Evolutionary conservation across 176 grass and related monocot species (phyloP).

Genomic region (Triticum urartu): DNA sequence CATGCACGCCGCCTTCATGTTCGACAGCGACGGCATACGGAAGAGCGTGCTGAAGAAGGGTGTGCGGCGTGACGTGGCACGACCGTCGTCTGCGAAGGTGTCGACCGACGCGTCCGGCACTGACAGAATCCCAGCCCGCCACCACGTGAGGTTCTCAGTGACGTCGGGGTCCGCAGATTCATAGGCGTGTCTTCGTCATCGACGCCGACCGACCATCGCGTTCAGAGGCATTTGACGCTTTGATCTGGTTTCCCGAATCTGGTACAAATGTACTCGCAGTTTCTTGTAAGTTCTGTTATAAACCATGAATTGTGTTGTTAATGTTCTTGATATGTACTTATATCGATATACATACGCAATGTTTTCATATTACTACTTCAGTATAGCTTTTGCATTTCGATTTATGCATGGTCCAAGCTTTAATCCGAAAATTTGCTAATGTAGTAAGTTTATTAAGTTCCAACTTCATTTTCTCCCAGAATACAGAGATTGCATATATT

Average conservation of each 20-base stretch:
- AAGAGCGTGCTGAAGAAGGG: conserved; percentile 48
- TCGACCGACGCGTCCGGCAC: conserved; percentile 23
- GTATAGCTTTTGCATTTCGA: too few species aligned
- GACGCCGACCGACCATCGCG: conserved; percentile 10
- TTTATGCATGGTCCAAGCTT: not conserved
- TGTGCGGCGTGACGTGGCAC: conserved; percentile 21
- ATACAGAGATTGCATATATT: too few species aligned
- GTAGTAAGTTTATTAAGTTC: not conserved
- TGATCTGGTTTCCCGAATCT: not conserved
- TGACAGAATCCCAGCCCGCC: conserved; percentile 7
- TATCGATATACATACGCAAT: too few species aligned
- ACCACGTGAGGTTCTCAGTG: conserved; percentile 33
- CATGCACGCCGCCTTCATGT: conserved; percentile 66
- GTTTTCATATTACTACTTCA: too few species aligned
- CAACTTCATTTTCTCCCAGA: too few species aligned
- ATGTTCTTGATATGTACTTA: too few species aligned
- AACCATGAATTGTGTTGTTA: not conserved
- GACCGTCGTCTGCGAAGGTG: conserved; percentile 27
- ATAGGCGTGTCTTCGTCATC: conserved; percentile 18
- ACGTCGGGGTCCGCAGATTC: conserved; percentile 39
- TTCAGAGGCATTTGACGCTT: not conserved
- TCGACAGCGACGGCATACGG: conserved; percentile 55
- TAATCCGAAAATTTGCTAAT: not conserved
- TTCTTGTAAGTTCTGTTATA: not conserved
- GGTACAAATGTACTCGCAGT: not conserved